Evolutionary conservation across 2,329 filamentous ascomycete species (phyloP).

Genomic region (Periconia digitata): DNA sequence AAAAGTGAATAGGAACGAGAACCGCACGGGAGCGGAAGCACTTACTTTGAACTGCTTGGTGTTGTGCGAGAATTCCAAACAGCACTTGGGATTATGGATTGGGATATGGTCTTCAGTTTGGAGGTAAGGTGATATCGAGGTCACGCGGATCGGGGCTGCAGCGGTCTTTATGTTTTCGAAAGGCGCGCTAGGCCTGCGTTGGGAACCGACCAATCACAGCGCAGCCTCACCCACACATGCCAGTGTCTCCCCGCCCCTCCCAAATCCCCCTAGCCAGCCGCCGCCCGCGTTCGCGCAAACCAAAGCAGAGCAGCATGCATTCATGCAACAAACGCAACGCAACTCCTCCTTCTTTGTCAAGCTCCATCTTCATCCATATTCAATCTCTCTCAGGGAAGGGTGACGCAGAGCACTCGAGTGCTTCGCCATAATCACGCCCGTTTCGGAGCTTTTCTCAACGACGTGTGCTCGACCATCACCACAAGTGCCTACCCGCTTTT

Average conservation of each 20-base stretch:
- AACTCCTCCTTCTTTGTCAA: too few species aligned
- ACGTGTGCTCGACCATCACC: too few species aligned
- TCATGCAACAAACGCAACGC: too few species aligned
- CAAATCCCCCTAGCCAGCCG: too few species aligned
- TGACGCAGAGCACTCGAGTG: too few species aligned
- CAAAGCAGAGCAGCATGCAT: too few species aligned
- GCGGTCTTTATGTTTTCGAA: background rate
- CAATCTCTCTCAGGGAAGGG: too few species aligned
- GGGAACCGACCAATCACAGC: background rate
- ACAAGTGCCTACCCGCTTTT: too few species aligned
- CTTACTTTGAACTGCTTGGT: background rate
- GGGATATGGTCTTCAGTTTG: background rate
- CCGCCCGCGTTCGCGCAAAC: too few species aligned
- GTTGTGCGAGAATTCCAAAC: background rate
- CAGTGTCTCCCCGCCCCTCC: background rate
- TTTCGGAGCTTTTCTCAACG: too few species aligned
- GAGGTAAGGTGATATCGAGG: conserved; percentile 2
- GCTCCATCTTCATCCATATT: too few species aligned
- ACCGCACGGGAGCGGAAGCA: background rate
- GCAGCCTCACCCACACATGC: background rate
- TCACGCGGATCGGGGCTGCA: background rate
- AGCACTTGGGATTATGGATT: background rate
- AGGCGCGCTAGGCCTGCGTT: background rate
- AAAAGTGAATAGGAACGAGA: background rate
- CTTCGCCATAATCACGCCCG: too few species aligned